Evolutionary conservation across 2,329 filamentous ascomycete species (phyloP).

Genomic region (Apiospora hydei): DNA sequence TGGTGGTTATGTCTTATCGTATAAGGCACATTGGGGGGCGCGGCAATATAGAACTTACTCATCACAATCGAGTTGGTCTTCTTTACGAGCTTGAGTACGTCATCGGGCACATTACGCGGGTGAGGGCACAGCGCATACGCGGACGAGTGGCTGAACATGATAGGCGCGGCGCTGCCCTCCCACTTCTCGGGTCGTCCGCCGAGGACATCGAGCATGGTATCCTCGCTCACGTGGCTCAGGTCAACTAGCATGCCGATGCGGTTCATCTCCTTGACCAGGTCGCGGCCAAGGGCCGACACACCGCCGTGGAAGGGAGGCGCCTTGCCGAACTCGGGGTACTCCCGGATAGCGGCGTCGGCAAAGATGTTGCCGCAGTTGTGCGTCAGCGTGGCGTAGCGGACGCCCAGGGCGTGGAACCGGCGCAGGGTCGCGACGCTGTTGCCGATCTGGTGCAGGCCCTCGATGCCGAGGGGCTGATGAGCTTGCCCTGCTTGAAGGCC

Average conservation of each 20-base stretch:
- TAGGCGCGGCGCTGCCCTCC: slow-evolving; percentile 77
- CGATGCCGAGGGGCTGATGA: slow-evolving; percentile 82
- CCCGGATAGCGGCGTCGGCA: slow-evolving; percentile 80
- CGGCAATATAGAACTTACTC: slow-evolving; percentile 45
- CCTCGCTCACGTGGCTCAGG: slow-evolving; percentile 75
- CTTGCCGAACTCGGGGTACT: slow-evolving; percentile 54
- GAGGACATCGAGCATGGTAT: slow-evolving; percentile 87
- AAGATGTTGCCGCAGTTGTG: slow-evolving; percentile 94
- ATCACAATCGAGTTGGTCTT: slow-evolving; percentile 79
- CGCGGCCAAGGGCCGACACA: slow-evolving; percentile 72
- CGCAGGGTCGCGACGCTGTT: slow-evolving; percentile 81
- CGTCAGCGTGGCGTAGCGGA: slow-evolving; percentile 86
- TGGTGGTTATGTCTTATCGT: background rate
- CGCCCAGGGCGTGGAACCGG: slow-evolving; percentile 78
- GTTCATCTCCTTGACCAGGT: slow-evolving; percentile 88
- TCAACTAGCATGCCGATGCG: slow-evolving; percentile 94
- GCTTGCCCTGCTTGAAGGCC: slow-evolving; percentile 65
- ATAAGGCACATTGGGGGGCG: background rate
- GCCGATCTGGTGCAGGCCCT: slow-evolving; percentile 93
- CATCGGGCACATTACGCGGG: slow-evolving; percentile 79
- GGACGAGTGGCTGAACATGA: slow-evolving; percentile 90
- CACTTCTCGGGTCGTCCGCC: slow-evolving; percentile 65
- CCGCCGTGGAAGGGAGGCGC: slow-evolving; percentile 72
- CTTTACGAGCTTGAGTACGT: slow-evolving; percentile 80
- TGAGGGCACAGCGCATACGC: slow-evolving; percentile 84